Evolutionary conservation across 2,329 filamentous ascomycete genomes (phyloP), one percentile per base, ranked within the genome.

Genomic region (Penicillium sp.): DNA sequence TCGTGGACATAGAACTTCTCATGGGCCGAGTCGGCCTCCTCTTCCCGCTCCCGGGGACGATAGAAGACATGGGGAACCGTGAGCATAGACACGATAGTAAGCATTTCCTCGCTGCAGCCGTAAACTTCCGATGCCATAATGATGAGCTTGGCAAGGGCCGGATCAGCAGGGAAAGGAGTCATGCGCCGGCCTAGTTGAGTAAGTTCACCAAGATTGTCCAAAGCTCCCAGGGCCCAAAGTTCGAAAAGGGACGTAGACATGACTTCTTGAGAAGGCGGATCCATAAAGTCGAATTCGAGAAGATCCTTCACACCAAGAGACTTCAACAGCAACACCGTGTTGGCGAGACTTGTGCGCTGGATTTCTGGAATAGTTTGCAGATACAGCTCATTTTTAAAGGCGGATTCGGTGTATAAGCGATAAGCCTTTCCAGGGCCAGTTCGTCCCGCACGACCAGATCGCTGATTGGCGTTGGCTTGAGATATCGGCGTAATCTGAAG

Each of bases 1-100:
- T 99, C 95, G 31, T 95, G 92, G 7, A 99, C 95, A 78, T 96
- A 98, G 77, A 99, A 99, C 75, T 98, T 98, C 74, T 99, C 95
- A 31, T 94, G 87, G 36, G 95, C 93, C 0, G 93, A 88, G 70
- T 99, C 95, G 6, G 94, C 95, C 79, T 99, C 95, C 72, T 99
- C 95, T 70, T 96, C 90, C 1, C 95, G 89, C 76, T 99, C 96
- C 73, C 96, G 97, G 3, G 95, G 95, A 6, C 96, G 87, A 79
- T 97, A 98, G 78, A 98, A 99, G 31, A 98, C 95, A 63, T 89
- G 96, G 10, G 95, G 95, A 0, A 99, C 95, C 0, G 92, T 96
- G 9, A 99, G 85, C 95, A 99, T 98, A 24, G 92, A 94, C 22
- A 99, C 95, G 50, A 99, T 98, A 0, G 93, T 98, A 22, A 97